A percentile compares a stretch with the other conserved stretches of the same genome.
These are phyloP conservation scores for Diplotaxis tenuifolia DNA, from an alignment of 345 rosid genomes.

Conservation along the genomic window DNA sequence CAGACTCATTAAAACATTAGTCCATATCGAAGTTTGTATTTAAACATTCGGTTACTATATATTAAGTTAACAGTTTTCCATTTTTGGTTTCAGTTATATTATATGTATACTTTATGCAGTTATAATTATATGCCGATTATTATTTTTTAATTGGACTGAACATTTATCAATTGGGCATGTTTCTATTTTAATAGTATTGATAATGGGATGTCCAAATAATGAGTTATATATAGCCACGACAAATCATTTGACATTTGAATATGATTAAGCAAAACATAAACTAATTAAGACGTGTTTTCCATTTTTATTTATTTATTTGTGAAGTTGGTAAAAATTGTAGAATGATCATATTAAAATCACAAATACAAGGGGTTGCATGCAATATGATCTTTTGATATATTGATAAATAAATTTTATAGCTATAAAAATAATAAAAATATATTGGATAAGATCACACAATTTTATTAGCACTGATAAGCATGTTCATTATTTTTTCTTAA, in stretches of 20 bases:
- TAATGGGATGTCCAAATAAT: conserved; percentile 15
- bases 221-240: background rate
- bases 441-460: background rate
- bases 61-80: no score
- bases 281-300: background rate
- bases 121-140: no score
- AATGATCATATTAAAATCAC: background rate
- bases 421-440: background rate
- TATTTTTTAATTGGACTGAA: no score
- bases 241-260: conserved; percentile 12
- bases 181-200: no score
- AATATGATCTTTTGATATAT: background rate
- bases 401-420: background rate
- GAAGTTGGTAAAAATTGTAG: background rate
- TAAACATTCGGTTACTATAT: no score
- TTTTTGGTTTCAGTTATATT: no score
- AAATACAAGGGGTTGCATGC: background rate
- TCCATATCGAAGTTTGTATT: no score
- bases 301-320: background rate
- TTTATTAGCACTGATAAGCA: background rate
- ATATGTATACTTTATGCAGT: no score
- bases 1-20: no score
- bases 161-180: no score
- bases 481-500: no score
- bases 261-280: background rate